Conservation (phyloP, 768 basidiomycete genomes). For the Megacollybia marginata region DNA sequence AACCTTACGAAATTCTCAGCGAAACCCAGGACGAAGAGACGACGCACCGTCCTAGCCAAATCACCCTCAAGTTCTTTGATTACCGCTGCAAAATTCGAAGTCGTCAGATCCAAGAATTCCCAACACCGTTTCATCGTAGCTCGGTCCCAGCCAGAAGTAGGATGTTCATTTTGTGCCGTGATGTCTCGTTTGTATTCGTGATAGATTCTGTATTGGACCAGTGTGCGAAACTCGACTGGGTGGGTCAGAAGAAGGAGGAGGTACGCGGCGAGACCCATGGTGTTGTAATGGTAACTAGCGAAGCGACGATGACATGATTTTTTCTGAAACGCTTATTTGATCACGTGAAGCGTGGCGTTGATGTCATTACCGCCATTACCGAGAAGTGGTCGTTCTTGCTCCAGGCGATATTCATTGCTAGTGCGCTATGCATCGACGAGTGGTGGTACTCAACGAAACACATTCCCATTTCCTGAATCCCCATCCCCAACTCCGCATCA, state of each 20-base stretch:
- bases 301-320: too few species aligned
- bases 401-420: too few species aligned
- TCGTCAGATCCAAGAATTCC: constrained; percentile 83
- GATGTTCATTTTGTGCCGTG: constrained; percentile 51
- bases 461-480: too few species aligned
- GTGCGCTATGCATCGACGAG: too few species aligned
- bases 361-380: too few species aligned
- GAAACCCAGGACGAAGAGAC: background rate
- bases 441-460: too few species aligned
- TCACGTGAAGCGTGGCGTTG: too few species aligned
- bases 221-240: constrained; percentile 75
- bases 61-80: constrained; percentile 97
- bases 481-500: too few species aligned
- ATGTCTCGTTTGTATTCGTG: constrained; percentile 81
- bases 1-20: constrained; percentile 42
- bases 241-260: constrained; percentile 66
- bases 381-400: too few species aligned
- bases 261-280: constrained; percentile 57
- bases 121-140: constrained; percentile 84
- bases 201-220: constrained; percentile 79
- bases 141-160: constrained; percentile 36
- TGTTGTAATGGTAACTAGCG: too few species aligned
- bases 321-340: too few species aligned
- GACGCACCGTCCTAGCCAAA: constrained; percentile 83
- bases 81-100: constrained; percentile 85